Evolutionary conservation across 2,329 filamentous ascomycete genomes (phyloP), one percentile per base, ranked within the genome.

Genomic region (Alternaria triticimaculans): DNA sequence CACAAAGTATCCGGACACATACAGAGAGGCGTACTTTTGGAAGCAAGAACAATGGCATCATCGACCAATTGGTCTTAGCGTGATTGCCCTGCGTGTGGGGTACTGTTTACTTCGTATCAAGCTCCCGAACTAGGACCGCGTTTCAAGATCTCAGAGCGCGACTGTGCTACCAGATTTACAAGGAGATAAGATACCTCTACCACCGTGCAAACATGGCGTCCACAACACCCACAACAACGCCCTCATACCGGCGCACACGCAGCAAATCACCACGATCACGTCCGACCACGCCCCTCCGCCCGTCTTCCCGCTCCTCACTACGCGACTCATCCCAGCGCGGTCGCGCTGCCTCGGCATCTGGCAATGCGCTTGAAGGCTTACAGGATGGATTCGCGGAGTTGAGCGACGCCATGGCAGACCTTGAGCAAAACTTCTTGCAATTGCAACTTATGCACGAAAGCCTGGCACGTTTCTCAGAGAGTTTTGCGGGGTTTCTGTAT

Each of bases 371-470:
- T 64, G 93, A 95, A 71, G 83, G 87, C 3, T 90, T 98, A 62
- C 94, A 98, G 78, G 93, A 94, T 0, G 91, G 92, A 14, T 98
- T 99, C 80, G 93, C 93, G 14, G 96, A 99, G 82, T 86, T 99
- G 2, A 92, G 93, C 10, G 96, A 99, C 80, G 91, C 92, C 62
- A 94, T 98, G 88, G 93, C 94, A 23, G 96, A 98, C 74, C 87
- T 99, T 10, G 96, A 99, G 83, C 93, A 94, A 64, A 98, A 99
- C 80, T 94, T 98, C 84, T 93, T 97, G 90, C 94, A 97, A 78
- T 89, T 99, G 70, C 95, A 98, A 80, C 84, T 97, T 67, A 96
- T 99, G 90, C 94, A 99, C 77, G 95, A 98, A 83, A 97, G 93
- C 75, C 82, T 99, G 70, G 89, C 93, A 23, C 89, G 96, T 25